Base-by-base conservation (phyloP, 2,329 filamentous ascomycete species). In the Fusarium stilboides region DNA sequence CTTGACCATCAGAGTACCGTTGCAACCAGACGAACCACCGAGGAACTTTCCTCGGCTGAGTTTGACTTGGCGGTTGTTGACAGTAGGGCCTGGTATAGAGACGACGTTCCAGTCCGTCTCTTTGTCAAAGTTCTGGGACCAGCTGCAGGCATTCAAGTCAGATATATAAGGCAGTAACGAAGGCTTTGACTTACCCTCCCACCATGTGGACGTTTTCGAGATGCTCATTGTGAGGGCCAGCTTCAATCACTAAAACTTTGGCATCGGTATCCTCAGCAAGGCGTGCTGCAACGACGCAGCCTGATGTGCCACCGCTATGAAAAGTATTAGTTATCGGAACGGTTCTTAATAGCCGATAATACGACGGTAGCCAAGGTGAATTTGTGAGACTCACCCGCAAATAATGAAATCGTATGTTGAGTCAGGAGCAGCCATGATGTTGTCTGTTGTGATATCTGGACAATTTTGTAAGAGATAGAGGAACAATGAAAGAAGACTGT, bases 21-120 rank as follows among this genome's bases (percentile, higher is more conserved):
- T 87, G 14, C 81, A 79, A 8, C 84, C 84, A 52, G 81, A 84
- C 8, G 78, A 84, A 14, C 84, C 84, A 12, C 84, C 84, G 2
- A 86, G 77, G 57, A 85, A 85, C 50, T 82, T 82, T 34, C 84
- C 84, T 47, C 84, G 77, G 53, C 82, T 85, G 17, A 82, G 77
- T 64, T 85, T 84, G 5, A 86, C 79, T 60, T 81, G 79, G 5
- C 84, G 78, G 28, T 77, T 73, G 24, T 84, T 79, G 19, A 83
- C 77, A 5, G 77, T 77, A 8, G 76, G 55, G 36, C 77, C 79
- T 7, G 80, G 78, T 39, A 80, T 79, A 3, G 82, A 82, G 20
- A 80, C 62, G 36, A 86, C 82, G 47, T 85, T 86, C 85, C 84
- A 87, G 58, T 86, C 85, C 1, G 82, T 83, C 58, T 84, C 83